phyloP scores from a whole-genome alignment of 164 flowering plant species.

The Piper longum region DNA sequence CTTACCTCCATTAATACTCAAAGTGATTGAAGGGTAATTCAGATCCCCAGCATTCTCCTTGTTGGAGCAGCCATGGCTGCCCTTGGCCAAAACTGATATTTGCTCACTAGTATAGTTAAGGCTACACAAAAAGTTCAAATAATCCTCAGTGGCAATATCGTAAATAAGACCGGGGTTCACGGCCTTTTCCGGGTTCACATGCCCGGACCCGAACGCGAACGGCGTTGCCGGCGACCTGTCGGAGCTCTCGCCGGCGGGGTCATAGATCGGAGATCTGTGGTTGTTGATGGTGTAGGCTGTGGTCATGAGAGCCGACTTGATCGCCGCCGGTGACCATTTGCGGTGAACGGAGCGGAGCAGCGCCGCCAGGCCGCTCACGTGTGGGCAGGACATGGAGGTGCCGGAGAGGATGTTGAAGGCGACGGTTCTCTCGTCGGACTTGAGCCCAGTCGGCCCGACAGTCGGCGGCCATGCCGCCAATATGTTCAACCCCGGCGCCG shows the following conservation, averaged over 20 bases:
- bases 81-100: conserved; percentile 36
- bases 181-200: conserved; percentile 75
- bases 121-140: conserved; percentile 57
- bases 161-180: conserved; percentile 76
- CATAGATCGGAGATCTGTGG: conserved; percentile 34
- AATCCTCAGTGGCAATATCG: conserved; percentile 36
- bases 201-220: conserved; percentile 72
- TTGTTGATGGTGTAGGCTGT: conserved; percentile 59
- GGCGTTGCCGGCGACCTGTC: conserved; percentile 29
- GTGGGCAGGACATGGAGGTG: conserved; percentile 95
- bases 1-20: conserved; percentile 6
- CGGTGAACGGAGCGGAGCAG: conserved; percentile 60
- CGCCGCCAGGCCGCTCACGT: conserved; percentile 88
- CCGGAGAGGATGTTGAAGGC: conserved; percentile 83
- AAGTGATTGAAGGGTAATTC: conserved; percentile 75
- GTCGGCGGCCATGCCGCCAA: conserved; percentile 84
- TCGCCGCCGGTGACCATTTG: conserved; percentile 62
- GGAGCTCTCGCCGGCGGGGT: conserved; percentile 50
- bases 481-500: conserved; percentile 87
- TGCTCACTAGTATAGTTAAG: conserved; percentile 36
- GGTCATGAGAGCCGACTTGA: conserved; percentile 83
- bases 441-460: conserved; percentile 51
- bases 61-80: conserved; percentile 22
- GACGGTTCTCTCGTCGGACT: conserved; percentile 65
- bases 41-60: conserved; percentile 43